These are phyloP conservation scores for Cutaneotrichosporon sp. DNA, from an alignment of 1,284 basidiomycete genomes.

Conservation along the genomic window DNA sequence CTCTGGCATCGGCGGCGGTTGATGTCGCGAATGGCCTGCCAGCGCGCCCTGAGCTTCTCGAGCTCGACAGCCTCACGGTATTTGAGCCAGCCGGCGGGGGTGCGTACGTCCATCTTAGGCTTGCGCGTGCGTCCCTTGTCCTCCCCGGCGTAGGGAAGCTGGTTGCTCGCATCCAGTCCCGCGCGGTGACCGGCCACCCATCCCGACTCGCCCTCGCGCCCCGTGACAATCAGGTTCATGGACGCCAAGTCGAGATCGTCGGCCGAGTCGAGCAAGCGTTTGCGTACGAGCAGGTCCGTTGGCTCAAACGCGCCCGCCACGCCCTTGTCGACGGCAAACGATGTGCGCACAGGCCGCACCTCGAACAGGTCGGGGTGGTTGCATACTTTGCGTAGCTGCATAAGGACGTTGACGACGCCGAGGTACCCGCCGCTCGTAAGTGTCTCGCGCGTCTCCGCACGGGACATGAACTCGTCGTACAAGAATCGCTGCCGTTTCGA, in stretches of 20 bases:
- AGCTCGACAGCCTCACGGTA: slow-evolving; percentile 63
- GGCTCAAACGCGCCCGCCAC: slow-evolving; percentile 83
- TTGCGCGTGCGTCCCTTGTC: slow-evolving; percentile 59
- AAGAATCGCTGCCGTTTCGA: slow-evolving; percentile 94
- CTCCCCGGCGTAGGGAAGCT: slow-evolving; percentile 63
- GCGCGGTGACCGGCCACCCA: slow-evolving; percentile 61
- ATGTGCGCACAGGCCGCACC: slow-evolving; percentile 87
- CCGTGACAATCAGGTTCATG: slow-evolving; percentile 66
- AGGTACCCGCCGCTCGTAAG: slow-evolving; percentile 78
- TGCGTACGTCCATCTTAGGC: slow-evolving; percentile 66
- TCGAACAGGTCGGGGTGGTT: slow-evolving; percentile 97
- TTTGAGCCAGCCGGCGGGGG: slow-evolving; percentile 68
- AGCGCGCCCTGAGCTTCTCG: slow-evolving; percentile 61
- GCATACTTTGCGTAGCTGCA: slow-evolving; percentile 94
- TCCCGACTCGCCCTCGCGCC: slow-evolving; percentile 54
- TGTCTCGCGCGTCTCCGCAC: slow-evolving; percentile 81
- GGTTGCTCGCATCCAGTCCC: slow-evolving; percentile 68
- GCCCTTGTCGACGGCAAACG: slow-evolving; percentile 80
- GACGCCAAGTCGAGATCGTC: slow-evolving; percentile 64
- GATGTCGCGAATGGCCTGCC: slow-evolving; percentile 69
- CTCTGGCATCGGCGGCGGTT: slow-evolving; percentile 71
- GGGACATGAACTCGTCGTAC: slow-evolving; percentile 97
- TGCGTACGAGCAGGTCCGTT: slow-evolving; percentile 79
- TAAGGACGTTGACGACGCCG: slow-evolving; percentile 88
- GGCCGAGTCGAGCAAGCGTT: slow-evolving; percentile 59